A percentile compares a stretch with the other conserved stretches of the same genome.
Conservation (phyloP, 164 flowering plant species). For the Kingdonia uniflora region DNA sequence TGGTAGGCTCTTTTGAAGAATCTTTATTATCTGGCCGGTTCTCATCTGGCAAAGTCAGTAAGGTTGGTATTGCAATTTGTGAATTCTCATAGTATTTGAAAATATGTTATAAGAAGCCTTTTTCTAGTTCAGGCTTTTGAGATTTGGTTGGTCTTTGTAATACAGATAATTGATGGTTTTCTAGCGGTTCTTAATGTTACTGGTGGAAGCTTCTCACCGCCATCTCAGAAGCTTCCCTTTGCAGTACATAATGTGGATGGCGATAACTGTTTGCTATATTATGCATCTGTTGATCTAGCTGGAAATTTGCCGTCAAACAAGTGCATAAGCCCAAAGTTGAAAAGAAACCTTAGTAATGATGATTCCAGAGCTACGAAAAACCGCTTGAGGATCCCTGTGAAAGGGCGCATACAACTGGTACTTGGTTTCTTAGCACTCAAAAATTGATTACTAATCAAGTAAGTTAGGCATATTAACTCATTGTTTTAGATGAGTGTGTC, state of each 20-base stretch:
- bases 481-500: background rate
- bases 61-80: slow-evolving; percentile 38
- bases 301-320: slow-evolving; percentile 37
- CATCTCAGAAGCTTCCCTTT: slow-evolving; percentile 86
- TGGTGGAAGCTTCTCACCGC: slow-evolving; percentile 81
- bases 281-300: slow-evolving; percentile 65
- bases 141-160: slow-evolving; percentile 2
- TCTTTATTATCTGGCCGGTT: slow-evolving; percentile 83
- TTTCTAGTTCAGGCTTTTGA: background rate
- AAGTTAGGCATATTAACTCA: slow-evolving; percentile 13
- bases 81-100: background rate
- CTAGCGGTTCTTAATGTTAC: slow-evolving; percentile 77
- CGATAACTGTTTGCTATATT: slow-evolving; percentile 66
- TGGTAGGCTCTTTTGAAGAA: slow-evolving; percentile 98
- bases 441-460: slow-evolving; percentile 14
- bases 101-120: no score
- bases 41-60: slow-evolving; percentile 38
- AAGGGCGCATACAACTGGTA: slow-evolving; percentile 97
- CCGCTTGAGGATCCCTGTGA: slow-evolving; percentile 75
- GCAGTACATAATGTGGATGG: slow-evolving; percentile 79
- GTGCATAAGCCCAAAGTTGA: slow-evolving; percentile 29
- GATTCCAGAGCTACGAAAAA: slow-evolving; percentile 34
- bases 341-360: slow-evolving; percentile 40
- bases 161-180: slow-evolving; percentile 83
- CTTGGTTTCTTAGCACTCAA: slow-evolving; percentile 18